Conservation (phyloP, 352 stramenopile species). For the Phytopythium oedochilum region DNA sequence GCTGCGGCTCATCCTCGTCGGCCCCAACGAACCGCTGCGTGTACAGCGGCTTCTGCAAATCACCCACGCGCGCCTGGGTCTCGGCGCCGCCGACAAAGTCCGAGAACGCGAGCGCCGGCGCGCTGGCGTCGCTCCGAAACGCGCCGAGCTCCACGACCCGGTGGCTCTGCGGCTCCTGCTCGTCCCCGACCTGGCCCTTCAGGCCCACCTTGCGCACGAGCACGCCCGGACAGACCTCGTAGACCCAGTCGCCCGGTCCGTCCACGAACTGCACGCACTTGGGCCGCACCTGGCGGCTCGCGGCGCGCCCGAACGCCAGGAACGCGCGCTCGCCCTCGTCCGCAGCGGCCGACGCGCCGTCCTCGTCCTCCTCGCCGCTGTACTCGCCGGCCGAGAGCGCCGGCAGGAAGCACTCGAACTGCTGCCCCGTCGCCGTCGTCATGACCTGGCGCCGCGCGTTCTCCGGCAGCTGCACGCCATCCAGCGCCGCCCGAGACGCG, state of each 20-base stretch:
- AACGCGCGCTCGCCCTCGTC: constrained; percentile 13
- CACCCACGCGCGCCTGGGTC: constrained; percentile 34
- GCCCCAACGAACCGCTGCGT: constrained; percentile 45
- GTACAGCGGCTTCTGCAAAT: constrained; percentile 45
- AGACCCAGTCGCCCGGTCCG: constrained; percentile 39
- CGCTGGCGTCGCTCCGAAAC: constrained; percentile 30
- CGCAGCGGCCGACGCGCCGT: not conserved
- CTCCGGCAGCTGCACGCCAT: constrained; percentile 7
- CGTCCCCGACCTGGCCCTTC: constrained; percentile 1
- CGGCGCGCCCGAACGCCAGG: constrained; percentile 46
- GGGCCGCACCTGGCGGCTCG: constrained; percentile 46
- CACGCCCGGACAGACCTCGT: constrained; percentile 59
- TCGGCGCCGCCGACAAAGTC: constrained; percentile 40
- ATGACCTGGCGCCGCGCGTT: constrained; percentile 44
- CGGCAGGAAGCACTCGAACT: constrained; percentile 75
- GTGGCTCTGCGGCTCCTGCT: constrained; percentile 9
- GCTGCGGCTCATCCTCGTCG: constrained; percentile 8
- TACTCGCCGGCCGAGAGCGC: constrained; percentile 12
- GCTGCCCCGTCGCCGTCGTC: constrained; percentile 55
- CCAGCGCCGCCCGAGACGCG: constrained; percentile 30
- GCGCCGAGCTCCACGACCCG: constrained; percentile 34
- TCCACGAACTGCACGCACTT: constrained; percentile 68
- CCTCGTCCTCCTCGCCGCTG: not conserved
- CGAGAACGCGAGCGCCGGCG: constrained; percentile 25
- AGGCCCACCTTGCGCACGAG: constrained; percentile 52